Evolutionary conservation across 2,329 filamentous ascomycete species (phyloP).

Genomic region (Pseudopyrenochaeta lycopersici): DNA sequence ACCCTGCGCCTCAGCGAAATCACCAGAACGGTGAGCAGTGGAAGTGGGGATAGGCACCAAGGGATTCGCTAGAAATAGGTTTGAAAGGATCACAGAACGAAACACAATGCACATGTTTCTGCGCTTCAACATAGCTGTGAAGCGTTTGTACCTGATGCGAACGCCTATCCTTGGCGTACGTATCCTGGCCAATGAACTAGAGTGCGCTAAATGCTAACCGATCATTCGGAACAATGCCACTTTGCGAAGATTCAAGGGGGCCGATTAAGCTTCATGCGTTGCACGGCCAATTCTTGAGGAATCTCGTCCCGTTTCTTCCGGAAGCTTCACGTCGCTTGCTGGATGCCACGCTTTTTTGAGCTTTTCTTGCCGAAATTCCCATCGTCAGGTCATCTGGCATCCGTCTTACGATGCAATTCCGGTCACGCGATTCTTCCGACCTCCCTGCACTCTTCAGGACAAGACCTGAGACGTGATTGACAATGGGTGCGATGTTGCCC

Average conservation of each 20-base stretch:
- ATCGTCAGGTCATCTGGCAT: constrained; percentile 9
- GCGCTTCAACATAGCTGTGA: background rate
- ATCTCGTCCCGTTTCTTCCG: constrained; percentile 48
- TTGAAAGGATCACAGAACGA: background rate
- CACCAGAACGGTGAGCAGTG: background rate
- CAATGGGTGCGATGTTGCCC: background rate
- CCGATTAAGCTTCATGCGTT: constrained; percentile 26
- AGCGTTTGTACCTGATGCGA: background rate
- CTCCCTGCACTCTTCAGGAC: background rate
- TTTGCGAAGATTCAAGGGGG: constrained; percentile 28
- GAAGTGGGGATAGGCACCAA: background rate
- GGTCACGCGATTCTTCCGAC: background rate
- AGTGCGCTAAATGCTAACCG: constrained; percentile 19
- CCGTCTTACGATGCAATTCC: constrained; percentile 3
- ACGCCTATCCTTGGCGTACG: constrained; percentile 10
- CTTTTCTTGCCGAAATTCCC: constrained; percentile 15
- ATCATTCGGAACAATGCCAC: constrained; percentile 30
- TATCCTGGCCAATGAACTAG: constrained; percentile 15
- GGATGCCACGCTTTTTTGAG: constrained; percentile 8
- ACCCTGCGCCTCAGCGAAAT: background rate
- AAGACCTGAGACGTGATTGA: background rate
- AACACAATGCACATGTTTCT: background rate
- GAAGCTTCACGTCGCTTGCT: constrained; percentile 22
- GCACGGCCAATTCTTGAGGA: constrained; percentile 32
- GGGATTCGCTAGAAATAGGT: background rate